Conservation (phyloP, 2,329 filamentous ascomycete species). For the Coniosporium tulheliwenetii region DNA sequence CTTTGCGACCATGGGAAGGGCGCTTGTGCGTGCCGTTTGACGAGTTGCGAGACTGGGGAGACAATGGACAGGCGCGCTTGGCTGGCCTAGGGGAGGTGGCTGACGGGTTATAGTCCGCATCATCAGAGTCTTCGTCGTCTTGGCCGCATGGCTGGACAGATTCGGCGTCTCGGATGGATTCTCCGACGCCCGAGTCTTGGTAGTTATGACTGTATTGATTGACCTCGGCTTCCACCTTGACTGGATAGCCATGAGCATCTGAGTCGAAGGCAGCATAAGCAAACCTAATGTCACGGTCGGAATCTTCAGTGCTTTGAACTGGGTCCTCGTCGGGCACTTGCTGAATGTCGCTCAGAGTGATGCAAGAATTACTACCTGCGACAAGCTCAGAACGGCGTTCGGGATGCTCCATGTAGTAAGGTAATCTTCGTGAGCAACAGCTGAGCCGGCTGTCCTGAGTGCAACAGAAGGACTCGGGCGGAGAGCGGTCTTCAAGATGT, state of each 20-base stretch:
- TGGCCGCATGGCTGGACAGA: constrained; percentile 17
- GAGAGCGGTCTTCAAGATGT: constrained; percentile 5
- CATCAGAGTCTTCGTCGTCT: constrained; percentile 9
- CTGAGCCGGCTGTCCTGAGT: constrained; percentile 4
- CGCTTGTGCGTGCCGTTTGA: constrained; percentile 2
- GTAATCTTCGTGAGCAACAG: background rate
- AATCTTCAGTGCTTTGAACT: background rate
- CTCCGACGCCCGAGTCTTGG: constrained; percentile 2
- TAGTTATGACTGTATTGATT: background rate
- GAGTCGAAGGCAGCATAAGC: background rate
- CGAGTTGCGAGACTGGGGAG: constrained; percentile 10
- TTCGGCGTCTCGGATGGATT: constrained; percentile 15
- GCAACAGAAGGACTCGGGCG: constrained; percentile 10
- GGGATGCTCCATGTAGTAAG: background rate
- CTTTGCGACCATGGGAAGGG: constrained; percentile 1
- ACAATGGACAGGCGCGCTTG: constrained; percentile 12
- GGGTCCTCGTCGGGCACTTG: background rate
- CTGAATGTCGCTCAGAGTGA: background rate
- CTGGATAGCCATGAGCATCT: background rate
- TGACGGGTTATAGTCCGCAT: constrained; percentile 17
- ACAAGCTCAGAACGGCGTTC: background rate
- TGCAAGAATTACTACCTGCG: background rate
- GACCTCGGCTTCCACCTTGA: background rate
- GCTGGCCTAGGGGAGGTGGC: constrained; percentile 2
- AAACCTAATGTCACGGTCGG: background rate